Evolutionary conservation across 148 eudicot species (phyloP), one percentile per base, ranked within the genome.

Genomic region (Silene latifolia): DNA sequence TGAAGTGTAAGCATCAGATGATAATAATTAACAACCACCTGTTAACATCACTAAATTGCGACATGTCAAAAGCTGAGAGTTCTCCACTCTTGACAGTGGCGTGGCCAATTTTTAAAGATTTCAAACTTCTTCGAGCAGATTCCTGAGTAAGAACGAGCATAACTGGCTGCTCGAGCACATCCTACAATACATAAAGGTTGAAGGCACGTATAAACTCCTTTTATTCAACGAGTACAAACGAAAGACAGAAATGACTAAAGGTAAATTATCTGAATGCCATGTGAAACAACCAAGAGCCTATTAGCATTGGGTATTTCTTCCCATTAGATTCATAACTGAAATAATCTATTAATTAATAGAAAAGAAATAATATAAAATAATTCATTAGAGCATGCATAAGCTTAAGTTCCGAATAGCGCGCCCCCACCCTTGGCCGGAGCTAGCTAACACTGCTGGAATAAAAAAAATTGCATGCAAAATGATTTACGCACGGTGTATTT

Each of bases 401-500:
- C 65, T 62, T 39, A 39, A 7, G 44, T 7, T 39, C 44, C 44
- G 8, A 39, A 39, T 8, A 39, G 44, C 44, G 42, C 3, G 5
- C 35, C 35, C 35, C 35, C 35, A 32, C 35, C 35, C 35, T 32
- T 39, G 44, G 44, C 44, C 44, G 9, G 44, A 7, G 44, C 8
- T 6, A 6, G 44, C 44, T 39, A 39, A 39, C 8, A 39, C 44
- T 39, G 44, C 9, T 24, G 9, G 65, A 18, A 23, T 24, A 62
- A 23, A 6, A 32, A 29, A 23, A 29, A 11, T 69, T 69, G 13
- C 21, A 48, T 48, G 72, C 15, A 72, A 64, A 14, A 20, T 23
- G 39, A 65, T 11, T 67, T 24, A 82, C 99, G 88, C 76, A 95
- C 99, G 79, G 89, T 92, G 82, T 90, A 92, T 72, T 92, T 88